Base-by-base conservation (phyloP, 768 basidiomycete genomes). In the Fomitopsis serialis region DNA sequence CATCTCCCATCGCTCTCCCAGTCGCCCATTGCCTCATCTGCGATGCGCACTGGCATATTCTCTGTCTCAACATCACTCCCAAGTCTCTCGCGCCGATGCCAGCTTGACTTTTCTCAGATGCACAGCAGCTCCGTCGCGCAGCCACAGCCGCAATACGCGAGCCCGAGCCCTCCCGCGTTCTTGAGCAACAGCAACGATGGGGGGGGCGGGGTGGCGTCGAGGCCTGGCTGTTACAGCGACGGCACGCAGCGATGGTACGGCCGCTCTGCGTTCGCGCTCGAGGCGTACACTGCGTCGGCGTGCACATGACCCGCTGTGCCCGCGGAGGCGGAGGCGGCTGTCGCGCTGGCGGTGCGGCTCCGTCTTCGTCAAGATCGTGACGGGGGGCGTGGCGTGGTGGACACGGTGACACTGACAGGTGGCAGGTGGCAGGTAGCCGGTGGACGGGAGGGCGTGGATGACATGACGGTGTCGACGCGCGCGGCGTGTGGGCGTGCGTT, bases 21-120 rank as follows among this genome's bases (percentile, higher is more conserved):
- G 25, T 23, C 22, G 22, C 19, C 13, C 43, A 60, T 53, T 60
- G 53, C 54, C 40, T 50, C 29, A 19, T 19, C 52, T n/a, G n/a
- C n/a, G 19, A 40, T 40, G 12, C 45, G 56, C 11, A n/a, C n/a
- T n/a, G n/a, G n/a, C n/a, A n/a, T n/a, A n/a, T n/a, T n/a, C 40
- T 54, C 49, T 10, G 15, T 42, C 17, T 45, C 51, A 40, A 35
- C 49, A 25, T 3, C 27, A 25, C 24, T 10, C 46, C 40, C 24
- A 32, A 32, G 29, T 11, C 5, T 32, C 6, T 32, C 29, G 11
- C 29, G 29, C 29, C 29, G 29, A 5, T 6, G 6, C 6, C 29
- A 19, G 44, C 44, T 13, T n/a, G 27, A 15, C 4, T 23, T 29
- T 34, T 8, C 46, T 25, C 46, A 2, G 24, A 11, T 19, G 17